These are phyloP conservation scores for Penicillium sp. DNA, from an alignment of 2,329 filamentous ascomycete species.

Conservation along the genomic window DNA sequence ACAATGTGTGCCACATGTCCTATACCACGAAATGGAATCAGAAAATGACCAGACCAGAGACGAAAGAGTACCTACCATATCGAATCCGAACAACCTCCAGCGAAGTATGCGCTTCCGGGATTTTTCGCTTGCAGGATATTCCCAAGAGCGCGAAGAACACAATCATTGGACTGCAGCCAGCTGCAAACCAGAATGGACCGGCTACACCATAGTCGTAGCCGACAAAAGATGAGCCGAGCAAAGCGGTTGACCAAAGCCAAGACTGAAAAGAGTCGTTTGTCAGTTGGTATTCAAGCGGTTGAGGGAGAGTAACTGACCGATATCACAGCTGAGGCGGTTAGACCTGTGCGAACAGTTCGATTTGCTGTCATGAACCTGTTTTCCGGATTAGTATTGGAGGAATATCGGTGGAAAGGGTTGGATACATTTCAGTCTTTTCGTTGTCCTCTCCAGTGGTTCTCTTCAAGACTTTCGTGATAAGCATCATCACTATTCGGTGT, in stretches of 20 bases:
- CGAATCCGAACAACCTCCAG: slow-evolving; percentile 48
- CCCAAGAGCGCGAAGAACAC: slow-evolving; percentile 48
- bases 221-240: slow-evolving; percentile 44
- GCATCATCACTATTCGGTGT: slow-evolving; percentile 37
- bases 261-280: slow-evolving; percentile 22
- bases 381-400: not conserved
- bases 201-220: slow-evolving; percentile 49
- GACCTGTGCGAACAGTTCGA: slow-evolving; percentile 43
- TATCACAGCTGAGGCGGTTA: slow-evolving; percentile 48
- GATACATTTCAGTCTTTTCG: slow-evolving; percentile 45
- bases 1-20: slow-evolving; percentile 42
- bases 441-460: slow-evolving; percentile 46
- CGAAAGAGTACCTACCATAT: slow-evolving; percentile 32
- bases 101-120: slow-evolving; percentile 48
- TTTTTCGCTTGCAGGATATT: slow-evolving; percentile 46
- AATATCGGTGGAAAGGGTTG: not conserved
- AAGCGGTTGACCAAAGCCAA: slow-evolving; percentile 49
- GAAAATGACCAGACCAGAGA: not conserved
- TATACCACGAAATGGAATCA: not conserved
- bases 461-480: slow-evolving; percentile 42
- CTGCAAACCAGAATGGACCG: slow-evolving; percentile 52
- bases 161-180: slow-evolving; percentile 49
- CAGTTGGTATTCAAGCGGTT: not conserved
- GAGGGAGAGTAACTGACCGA: slow-evolving; percentile 28
- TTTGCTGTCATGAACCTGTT: slow-evolving; percentile 48